Evolutionary conservation across 2,329 filamentous ascomycete genomes (phyloP).

Genomic region (Pestalotiopsis sp.): DNA sequence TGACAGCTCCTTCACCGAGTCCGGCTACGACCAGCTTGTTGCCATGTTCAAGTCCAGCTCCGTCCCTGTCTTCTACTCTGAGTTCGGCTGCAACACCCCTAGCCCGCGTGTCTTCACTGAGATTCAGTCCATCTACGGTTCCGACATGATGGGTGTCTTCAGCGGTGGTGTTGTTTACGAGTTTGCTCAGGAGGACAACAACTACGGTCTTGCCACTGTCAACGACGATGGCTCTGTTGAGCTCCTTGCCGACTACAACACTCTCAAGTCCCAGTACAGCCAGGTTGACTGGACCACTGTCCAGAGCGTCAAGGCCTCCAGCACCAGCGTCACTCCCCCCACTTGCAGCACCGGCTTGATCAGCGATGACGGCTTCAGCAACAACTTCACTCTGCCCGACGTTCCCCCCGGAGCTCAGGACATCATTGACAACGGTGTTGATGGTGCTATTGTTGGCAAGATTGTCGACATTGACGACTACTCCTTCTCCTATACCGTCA

Average conservation of each 20-base stretch:
- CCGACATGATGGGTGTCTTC: slow-evolving; percentile 68
- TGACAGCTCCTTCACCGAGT: slow-evolving; percentile 62
- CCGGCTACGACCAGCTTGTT: slow-evolving; percentile 65
- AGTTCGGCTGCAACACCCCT: slow-evolving; percentile 77
- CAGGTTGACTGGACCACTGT: slow-evolving; percentile 73
- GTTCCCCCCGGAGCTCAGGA: slow-evolving; percentile 68
- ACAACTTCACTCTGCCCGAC: slow-evolving; percentile 75
- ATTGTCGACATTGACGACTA: slow-evolving; percentile 70
- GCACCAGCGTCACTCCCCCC: slow-evolving; percentile 58
- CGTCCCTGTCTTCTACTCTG: slow-evolving; percentile 80
- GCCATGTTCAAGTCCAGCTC: slow-evolving; percentile 65
- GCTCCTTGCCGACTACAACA: slow-evolving; percentile 68
- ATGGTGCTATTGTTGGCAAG: slow-evolving; percentile 63
- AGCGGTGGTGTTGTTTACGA: slow-evolving; percentile 83
- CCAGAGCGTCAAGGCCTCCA: slow-evolving; percentile 61
- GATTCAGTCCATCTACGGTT: slow-evolving; percentile 70
- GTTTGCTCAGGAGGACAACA: slow-evolving; percentile 71
- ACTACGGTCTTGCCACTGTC: slow-evolving; percentile 66
- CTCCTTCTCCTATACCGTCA: slow-evolving; percentile 50
- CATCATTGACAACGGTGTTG: slow-evolving; percentile 77
- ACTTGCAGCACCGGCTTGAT: slow-evolving; percentile 70
- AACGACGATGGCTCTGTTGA: slow-evolving; percentile 57
- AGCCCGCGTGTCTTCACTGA: slow-evolving; percentile 76
- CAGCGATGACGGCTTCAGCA: slow-evolving; percentile 66
- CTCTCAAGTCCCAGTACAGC: slow-evolving; percentile 74